These are phyloP conservation scores for Lentinula aciculospora DNA, from an alignment of 768 basidiomycete species.

Conservation along the genomic window DNA sequence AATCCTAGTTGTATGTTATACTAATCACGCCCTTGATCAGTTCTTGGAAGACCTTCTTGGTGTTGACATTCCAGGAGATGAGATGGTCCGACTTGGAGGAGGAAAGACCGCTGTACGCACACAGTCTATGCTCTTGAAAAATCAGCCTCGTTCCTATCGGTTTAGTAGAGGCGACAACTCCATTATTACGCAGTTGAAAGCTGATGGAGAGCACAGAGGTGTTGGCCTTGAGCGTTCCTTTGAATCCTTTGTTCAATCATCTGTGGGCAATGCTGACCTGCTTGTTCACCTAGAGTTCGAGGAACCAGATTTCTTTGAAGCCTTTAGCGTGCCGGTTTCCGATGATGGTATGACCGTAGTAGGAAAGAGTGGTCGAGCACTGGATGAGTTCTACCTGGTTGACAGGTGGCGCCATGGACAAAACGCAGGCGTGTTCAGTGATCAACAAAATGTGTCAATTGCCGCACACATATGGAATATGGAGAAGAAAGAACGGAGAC, in stretches of 20 bases:
- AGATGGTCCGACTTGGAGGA: slow-evolving; percentile 49
- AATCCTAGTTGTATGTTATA: slow-evolving; percentile 69
- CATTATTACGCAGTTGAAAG: neutral
- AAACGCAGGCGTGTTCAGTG: slow-evolving; percentile 37
- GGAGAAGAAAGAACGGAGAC: slow-evolving; percentile 19
- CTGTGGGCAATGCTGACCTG: slow-evolving; percentile 22
- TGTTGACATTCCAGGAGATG: slow-evolving; percentile 44
- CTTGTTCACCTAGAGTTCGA: slow-evolving; percentile 49
- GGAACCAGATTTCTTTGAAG: slow-evolving; percentile 35
- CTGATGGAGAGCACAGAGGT: neutral
- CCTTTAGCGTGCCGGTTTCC: slow-evolving; percentile 36
- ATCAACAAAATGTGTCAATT: slow-evolving; percentile 16
- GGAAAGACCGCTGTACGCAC: slow-evolving; percentile 49
- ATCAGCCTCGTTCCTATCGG: slow-evolving; percentile 23
- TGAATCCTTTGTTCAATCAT: neutral
- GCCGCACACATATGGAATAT: slow-evolving; percentile 31
- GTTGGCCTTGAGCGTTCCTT: neutral
- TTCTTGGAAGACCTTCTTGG: slow-evolving; percentile 58
- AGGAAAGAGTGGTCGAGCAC: slow-evolving; percentile 28
- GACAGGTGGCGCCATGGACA: slow-evolving; percentile 38
- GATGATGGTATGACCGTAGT: slow-evolving; percentile 41
- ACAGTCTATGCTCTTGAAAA: slow-evolving; percentile 36
- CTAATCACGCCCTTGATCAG: slow-evolving; percentile 71
- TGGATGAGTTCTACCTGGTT: slow-evolving; percentile 37
- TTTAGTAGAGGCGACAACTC: slow-evolving; percentile 16